phyloP scores from a whole-genome alignment of 805 yeast species.

The Lipomyces mesembrius region DNA sequence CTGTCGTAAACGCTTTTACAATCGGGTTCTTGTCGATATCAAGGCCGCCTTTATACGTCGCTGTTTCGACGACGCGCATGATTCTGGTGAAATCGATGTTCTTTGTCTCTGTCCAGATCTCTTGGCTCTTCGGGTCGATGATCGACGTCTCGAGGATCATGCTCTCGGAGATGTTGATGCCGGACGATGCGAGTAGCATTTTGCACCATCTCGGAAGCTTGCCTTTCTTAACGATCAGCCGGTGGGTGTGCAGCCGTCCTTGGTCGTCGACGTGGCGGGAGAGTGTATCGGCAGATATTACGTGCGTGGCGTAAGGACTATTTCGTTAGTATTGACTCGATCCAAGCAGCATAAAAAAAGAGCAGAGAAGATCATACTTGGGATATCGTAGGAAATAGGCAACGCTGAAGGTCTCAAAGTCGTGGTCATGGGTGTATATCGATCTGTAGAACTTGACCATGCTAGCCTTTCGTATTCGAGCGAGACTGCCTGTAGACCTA shows the following conservation, averaged over 20 bases:
- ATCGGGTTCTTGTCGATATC: slow-evolving; percentile 57
- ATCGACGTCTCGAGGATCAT: slow-evolving; percentile 82
- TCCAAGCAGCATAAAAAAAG: neutral
- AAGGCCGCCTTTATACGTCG: slow-evolving; percentile 53
- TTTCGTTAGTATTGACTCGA: neutral
- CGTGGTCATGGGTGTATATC: slow-evolving; percentile 33
- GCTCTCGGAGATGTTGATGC: slow-evolving; percentile 58
- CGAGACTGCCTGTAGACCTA: neutral
- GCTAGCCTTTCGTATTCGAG: neutral
- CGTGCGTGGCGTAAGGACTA: slow-evolving; percentile 85
- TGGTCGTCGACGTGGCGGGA: slow-evolving; percentile 60
- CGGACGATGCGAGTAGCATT: slow-evolving; percentile 64
- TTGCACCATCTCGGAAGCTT: slow-evolving; percentile 77
- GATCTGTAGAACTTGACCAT: slow-evolving; percentile 37
- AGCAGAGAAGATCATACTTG: slow-evolving; percentile 21
- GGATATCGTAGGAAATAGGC: slow-evolving; percentile 37
- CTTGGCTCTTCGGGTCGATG: slow-evolving; percentile 63
- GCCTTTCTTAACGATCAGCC: slow-evolving; percentile 78
- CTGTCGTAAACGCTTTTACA: slow-evolving; percentile 45
- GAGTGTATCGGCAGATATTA: slow-evolving; percentile 78
- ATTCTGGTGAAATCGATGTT: slow-evolving; percentile 83
- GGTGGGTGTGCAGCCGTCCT: slow-evolving; percentile 71
- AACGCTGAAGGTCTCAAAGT: slow-evolving; percentile 32
- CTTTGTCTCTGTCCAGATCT: slow-evolving; percentile 71
- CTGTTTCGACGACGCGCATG: slow-evolving; percentile 76